Percentiles rank a stretch among this genome's conserved stretches.
Conservation (phyloP, 305 asterid species). For the Plantago coronopus region DNA sequence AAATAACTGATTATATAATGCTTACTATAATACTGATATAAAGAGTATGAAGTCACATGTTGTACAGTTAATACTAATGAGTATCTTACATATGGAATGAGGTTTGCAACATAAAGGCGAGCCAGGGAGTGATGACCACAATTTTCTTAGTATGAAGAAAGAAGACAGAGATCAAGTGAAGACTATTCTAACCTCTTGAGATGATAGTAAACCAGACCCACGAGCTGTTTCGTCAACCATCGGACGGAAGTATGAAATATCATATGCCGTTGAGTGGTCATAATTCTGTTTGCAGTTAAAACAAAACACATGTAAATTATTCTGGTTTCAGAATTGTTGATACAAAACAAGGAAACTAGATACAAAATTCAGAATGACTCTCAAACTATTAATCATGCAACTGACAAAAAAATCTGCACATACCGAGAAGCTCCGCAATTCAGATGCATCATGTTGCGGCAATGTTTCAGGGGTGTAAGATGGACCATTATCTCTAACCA, state of each 20-base stretch:
- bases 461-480: conserved; percentile 59
- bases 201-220: conserved; percentile 57
- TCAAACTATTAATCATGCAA: neutral
- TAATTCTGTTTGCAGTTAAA: conserved; percentile 48
- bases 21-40: too few relatives aligned
- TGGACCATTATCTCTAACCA: conserved; percentile 56
- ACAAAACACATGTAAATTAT: conserved; percentile 2
- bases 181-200: conserved; percentile 70
- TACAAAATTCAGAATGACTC: neutral
- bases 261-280: conserved; percentile 70
- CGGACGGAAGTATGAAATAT: conserved; percentile 65
- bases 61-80: too few relatives aligned
- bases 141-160: neutral
- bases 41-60: too few relatives aligned
- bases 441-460: conserved; percentile 69
- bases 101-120: too few relatives aligned
- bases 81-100: too few relatives aligned
- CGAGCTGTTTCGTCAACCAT: conserved; percentile 59
- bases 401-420: conserved; percentile 28
- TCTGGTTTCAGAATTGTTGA: neutral
- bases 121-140: too few relatives aligned
- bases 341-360: neutral
- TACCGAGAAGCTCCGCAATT: conserved; percentile 73
- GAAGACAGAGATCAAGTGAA: neutral
- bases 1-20: too few relatives aligned